These are phyloP conservation scores for Alternaria novae-zelandiae DNA, from an alignment of 2,329 filamentous ascomycete species.

Conservation along the genomic window DNA sequence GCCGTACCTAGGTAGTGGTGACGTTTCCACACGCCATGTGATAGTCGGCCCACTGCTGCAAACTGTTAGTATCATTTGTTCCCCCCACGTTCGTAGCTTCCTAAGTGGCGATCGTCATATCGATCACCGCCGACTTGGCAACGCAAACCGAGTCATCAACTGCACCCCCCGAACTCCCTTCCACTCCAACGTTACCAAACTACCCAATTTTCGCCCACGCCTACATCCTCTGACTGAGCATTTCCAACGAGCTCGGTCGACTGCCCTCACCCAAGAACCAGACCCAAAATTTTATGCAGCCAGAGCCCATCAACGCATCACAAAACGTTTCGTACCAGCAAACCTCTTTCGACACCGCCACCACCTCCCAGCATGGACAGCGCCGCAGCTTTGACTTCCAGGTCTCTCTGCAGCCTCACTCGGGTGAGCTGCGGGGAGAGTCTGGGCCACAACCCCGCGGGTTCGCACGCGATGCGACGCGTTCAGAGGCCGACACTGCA, in stretches of 20 bases:
- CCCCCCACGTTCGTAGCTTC: conserved; percentile 19
- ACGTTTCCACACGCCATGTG: neutral
- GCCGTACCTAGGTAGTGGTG: neutral
- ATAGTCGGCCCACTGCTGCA: conserved; percentile 3
- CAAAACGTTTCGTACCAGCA: conserved; percentile 53
- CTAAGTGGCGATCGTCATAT: conserved; percentile 23
- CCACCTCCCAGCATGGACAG: conserved; percentile 65
- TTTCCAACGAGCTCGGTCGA: conserved; percentile 62
- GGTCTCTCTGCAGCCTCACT: conserved; percentile 50
- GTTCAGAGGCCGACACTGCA: conserved; percentile 16
- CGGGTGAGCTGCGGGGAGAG: conserved; percentile 42
- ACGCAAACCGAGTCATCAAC: conserved; percentile 16
- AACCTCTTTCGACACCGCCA: conserved; percentile 44
- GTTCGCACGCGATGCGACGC: conserved; percentile 30
- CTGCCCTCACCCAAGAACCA: conserved; percentile 37
- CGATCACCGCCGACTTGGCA: conserved; percentile 17
- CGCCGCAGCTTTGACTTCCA: conserved; percentile 55
- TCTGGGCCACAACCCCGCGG: conserved; percentile 25
- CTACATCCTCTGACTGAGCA: conserved; percentile 43
- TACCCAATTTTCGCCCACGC: conserved; percentile 26
- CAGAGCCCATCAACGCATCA: conserved; percentile 61
- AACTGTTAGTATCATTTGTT: conserved; percentile 1
- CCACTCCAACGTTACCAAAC: conserved; percentile 21
- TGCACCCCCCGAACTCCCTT: conserved; percentile 8
- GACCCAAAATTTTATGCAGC: conserved; percentile 67